Base-by-base conservation (phyloP, 1,139 yeast species). In the Hansenula anomala region DNA sequence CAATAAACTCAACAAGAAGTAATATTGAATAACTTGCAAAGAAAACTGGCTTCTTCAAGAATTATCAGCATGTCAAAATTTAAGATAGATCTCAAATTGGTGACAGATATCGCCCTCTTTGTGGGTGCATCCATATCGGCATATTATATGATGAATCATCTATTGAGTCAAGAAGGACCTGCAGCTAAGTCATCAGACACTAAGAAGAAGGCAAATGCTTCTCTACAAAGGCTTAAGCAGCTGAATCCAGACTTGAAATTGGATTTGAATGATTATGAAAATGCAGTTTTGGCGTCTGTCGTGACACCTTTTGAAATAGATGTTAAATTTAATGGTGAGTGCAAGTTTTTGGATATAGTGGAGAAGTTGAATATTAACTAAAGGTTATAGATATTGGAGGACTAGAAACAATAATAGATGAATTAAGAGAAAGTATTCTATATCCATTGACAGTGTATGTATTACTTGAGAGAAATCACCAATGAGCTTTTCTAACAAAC, bases 51-150 rank as follows among this genome's bases (percentile, higher is more conserved):
- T n/a, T n/a, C n/a, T n/a, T n/a, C n/a, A n/a, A n/a, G n/a, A n/a
- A n/a, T n/a, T 20, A 6, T 20, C 9, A 20, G 8, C 6, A 50
- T 51, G 56, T 41, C 52, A 4, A 49, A 48, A 33, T 32, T 44
- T 36, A 49, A 47, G 25, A 16, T 52, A 3, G 58, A 54, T 24
- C n/a, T 52, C 27, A 52, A 49, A 31, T 37, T 41, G n/a, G 38
- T 53, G 9, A 72, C 86, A 2, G 95, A 87, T 51, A 60, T 85
- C 14, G 81, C 86, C 32, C 73, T 86, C 42, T 70, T 87, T 40
- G 69, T 88, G 3, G 95, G 95, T 13, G 90, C 95, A 1, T 82
- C 90, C n/a, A 69, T 85, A 27, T 83, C 95, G 2, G 75, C 85
- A 47, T 87, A 85, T 58, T 87, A 85, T 56, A 64, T 86, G 52